Evolutionary conservation across 257 asterid species (phyloP).

Genomic region (Fraxinus pennsylvanica): DNA sequence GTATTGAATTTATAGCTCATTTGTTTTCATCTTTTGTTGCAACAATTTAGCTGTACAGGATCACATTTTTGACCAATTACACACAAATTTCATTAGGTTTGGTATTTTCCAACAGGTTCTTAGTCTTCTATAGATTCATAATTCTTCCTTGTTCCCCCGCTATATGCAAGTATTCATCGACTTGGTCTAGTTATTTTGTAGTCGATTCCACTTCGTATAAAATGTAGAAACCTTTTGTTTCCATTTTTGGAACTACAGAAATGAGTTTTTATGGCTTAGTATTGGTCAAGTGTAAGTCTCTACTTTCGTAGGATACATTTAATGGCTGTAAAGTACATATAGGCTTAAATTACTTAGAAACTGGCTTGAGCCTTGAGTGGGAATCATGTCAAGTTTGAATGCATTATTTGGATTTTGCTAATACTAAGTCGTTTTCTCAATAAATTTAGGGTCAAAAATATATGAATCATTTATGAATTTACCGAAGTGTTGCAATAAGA

Average conservation of each 20-base stretch:
- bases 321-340: too few species aligned
- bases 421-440: too few species aligned
- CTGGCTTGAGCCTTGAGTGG: too few species aligned
- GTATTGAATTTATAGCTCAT: slow-evolving; percentile 25
- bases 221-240: background rate
- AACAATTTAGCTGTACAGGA: slow-evolving; percentile 40
- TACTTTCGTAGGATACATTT: too few species aligned
- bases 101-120: background rate
- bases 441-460: too few species aligned
- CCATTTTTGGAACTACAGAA: background rate
- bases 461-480: too few species aligned
- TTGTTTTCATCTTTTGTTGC: slow-evolving; percentile 23
- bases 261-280: background rate
- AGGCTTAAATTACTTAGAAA: too few species aligned
- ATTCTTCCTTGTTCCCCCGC: background rate
- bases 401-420: too few species aligned
- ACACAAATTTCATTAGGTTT: background rate
- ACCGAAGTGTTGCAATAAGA: too few species aligned
- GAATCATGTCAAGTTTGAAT: too few species aligned
- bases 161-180: background rate
- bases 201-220: too few species aligned
- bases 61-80: background rate
- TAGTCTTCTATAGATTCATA: background rate
- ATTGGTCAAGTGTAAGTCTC: too few species aligned
- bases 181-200: background rate